Evolutionary conservation across 1,139 yeast species (phyloP), one percentile per base, ranked within the genome.

Genomic region (Taphrina flavorubra): DNA sequence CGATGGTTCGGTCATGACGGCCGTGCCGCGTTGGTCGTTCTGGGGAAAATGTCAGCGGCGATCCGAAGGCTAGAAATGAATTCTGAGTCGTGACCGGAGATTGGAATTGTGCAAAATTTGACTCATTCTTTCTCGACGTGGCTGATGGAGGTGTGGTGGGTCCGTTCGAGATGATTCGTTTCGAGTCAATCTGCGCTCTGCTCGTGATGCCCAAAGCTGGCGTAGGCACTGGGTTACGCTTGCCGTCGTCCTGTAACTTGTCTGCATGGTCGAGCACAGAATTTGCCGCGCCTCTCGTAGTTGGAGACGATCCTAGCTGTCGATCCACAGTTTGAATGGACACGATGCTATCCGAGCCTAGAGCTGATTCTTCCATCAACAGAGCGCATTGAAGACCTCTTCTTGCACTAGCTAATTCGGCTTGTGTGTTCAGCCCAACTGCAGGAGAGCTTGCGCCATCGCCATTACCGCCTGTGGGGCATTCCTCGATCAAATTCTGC

Each of bases 331-430:
- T 44, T 6, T 1, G 25, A n/a, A 6, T 4, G 18, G 8, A 14
- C 47, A 44, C n/a, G n/a, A 44, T 20, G 36, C 13, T 20, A 20
- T 49, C n/a, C 4, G 53, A 20, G 8, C 1, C 36, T 6, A n/a
- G 36, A 11, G 53, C n/a, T 34, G 53, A 20, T 10, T 8, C 36
- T 7, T 49, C 53, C 36, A 16, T 11, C 42, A 31, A 14, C 34
- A 58, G 62, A 2, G 62, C 62, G 25, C 36, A 16, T 6, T 14
- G 34, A 6, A 58, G 62, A 40, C 62, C 62, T 44, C 39, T 16
- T 44, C 44, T 42, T 31, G 62, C 62, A 34, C 62, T 58, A 11
- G 62, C 62, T 40, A 58, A 16, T 16, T 58, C 62, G 37, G 62
- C 51, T 44, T 58, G 62, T 16, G 62, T 58, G 42, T 58, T 58